Conservation (phyloP, 768 basidiomycete species). For the Hirschioporus abietinus region DNA sequence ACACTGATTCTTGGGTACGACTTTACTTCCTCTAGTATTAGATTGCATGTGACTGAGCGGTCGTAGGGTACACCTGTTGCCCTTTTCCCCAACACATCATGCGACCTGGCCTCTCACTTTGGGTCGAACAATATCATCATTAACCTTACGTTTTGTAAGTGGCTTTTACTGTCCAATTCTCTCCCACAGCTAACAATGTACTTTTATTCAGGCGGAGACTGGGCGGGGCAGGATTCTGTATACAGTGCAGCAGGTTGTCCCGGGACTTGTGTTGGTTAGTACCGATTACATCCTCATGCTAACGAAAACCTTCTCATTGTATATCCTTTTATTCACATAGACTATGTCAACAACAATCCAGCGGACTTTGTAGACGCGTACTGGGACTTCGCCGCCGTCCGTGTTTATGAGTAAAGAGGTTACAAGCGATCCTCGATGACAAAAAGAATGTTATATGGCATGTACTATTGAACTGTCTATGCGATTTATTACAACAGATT, state of each 20-base stretch:
- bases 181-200: no score
- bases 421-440: no score
- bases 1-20: conserved; percentile 51
- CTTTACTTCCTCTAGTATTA: not conserved
- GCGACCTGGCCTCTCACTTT: conserved; percentile 52
- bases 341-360: conserved; percentile 64
- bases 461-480: no score
- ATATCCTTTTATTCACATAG: conserved; percentile 24
- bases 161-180: no score
- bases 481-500: no score
- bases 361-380: conserved; percentile 61
- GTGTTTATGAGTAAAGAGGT: conserved; percentile 30
- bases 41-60: not conserved
- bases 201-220: conserved; percentile 45
- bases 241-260: conserved; percentile 49
- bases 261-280: conserved; percentile 46
- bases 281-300: not conserved
- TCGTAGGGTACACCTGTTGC: conserved; percentile 53
- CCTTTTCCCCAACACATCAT: conserved; percentile 54
- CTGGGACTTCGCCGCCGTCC: conserved; percentile 63
- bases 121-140: conserved; percentile 59
- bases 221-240: conserved; percentile 39
- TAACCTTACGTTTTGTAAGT: conserved; percentile 63
- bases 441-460: no score
- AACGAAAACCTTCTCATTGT: no score